phyloP scores from a whole-genome alignment of 176 grass and related monocot genomes.

The Pontederia paniculata region DNA sequence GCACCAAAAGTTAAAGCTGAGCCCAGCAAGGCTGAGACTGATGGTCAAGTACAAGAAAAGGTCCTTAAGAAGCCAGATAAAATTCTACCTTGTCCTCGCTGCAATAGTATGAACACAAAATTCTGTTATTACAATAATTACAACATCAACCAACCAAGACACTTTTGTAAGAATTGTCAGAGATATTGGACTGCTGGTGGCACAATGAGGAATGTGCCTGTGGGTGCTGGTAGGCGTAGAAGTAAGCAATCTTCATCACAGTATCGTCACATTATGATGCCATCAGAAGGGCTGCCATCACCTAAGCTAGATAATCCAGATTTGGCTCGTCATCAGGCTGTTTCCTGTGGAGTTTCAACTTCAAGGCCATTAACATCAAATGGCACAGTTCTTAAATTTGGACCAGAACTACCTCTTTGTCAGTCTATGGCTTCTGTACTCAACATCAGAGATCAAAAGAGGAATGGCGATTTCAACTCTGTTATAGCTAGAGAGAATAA shows the following conservation, averaged over 20 bases:
- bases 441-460: constrained; percentile 33
- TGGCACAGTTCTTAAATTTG: constrained; percentile 25
- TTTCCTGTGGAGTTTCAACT: constrained; percentile 17
- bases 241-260: constrained; percentile 42
- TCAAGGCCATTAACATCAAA: constrained; percentile 18
- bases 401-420: constrained; percentile 26
- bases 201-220: constrained; percentile 64
- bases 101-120: constrained; percentile 86
- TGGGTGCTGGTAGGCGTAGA: constrained; percentile 69
- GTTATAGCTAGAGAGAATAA: constrained; percentile 25
- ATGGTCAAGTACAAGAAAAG: constrained; percentile 30
- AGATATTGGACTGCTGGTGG: constrained; percentile 89
- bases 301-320: constrained; percentile 20
- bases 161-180: constrained; percentile 75
- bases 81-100: constrained; percentile 64
- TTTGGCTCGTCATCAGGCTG: constrained; percentile 25
- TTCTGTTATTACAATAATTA: constrained; percentile 98
- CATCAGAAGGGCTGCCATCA: constrained; percentile 14
- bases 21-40: constrained; percentile 23
- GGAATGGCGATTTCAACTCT: constrained; percentile 21
- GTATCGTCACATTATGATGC: constrained; percentile 30
- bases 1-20: constrained; percentile 20
- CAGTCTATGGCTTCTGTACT: constrained; percentile 24
- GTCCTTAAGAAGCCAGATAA: constrained; percentile 61
- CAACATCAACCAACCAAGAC: constrained; percentile 81